Base-by-base conservation (phyloP, 768 basidiomycete species). In the Russula sp. region DNA sequence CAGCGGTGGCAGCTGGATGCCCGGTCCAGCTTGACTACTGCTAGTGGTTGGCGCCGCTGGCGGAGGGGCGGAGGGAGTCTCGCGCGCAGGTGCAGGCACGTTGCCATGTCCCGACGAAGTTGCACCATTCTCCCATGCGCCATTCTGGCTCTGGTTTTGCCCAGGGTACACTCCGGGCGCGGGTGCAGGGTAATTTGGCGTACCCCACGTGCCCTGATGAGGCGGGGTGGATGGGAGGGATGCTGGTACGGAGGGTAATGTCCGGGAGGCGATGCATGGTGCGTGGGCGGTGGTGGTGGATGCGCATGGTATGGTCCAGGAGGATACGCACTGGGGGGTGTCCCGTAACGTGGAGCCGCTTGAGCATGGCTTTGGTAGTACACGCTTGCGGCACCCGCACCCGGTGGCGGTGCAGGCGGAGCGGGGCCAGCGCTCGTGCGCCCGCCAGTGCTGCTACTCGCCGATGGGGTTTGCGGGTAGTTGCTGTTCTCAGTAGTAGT, bases 1-100 rank as follows among this genome's bases (percentile, higher is more conserved):
- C 50, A 68, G 54, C 22, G 67, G 67, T 5, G 67, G 58, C 3
- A 68, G 56, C 44, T 63, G 65, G 8, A 68, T 42, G 2, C 67
- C 60, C 16, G 64, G 64, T 42, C 55, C 52, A 24, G 36, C 20
- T 0, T 56, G 7, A 13, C 32, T 34, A 18, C 22, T 14, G 28
- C 9, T 51, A 18, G 66, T 11, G 30, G 28, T 54, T 34, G 40
- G n/a, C 34, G 40, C 26, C 9, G 58, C 28, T 6, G 61, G 54
- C 8, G 65, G 32, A 14, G 53, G 11, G 8, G 46, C 58, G 9
- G 64, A 5, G 14, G 16, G 20, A n/a, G 10, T 52, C 28, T 67
- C 65, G 40, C 56, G 64, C 51, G 59, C 22, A 52, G 64, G 6
- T 16, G 36, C 42, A 20, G 61, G 22, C 9, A 49, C 63, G 11